A percentile compares a stretch with the other conserved stretches of the same genome.
Conservation (phyloP, 2,329 filamentous ascomycete species). For the Colletotrichum viniferum region DNA sequence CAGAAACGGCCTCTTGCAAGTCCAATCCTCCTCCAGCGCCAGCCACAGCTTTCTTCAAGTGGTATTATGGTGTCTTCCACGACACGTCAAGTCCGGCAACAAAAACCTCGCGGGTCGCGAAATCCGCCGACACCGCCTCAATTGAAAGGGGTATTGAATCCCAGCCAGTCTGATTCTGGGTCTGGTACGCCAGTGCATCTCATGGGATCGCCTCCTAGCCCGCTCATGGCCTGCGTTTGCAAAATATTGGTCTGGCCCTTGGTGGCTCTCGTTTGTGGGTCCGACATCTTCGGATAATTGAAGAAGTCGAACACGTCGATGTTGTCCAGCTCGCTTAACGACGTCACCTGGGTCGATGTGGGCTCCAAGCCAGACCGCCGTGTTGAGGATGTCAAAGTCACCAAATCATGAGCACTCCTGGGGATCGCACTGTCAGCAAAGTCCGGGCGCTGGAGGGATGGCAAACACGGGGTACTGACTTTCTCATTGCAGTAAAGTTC, state of each 20-base stretch:
- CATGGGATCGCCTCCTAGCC: constrained; percentile 24
- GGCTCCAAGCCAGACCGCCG: constrained; percentile 41
- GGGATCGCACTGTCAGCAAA: neutral
- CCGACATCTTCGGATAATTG: constrained; percentile 41
- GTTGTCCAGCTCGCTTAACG: constrained; percentile 44
- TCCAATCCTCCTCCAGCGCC: constrained; percentile 1
- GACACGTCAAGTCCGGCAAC: neutral
- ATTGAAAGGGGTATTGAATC: constrained; percentile 20
- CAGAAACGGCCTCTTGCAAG: constrained; percentile 9
- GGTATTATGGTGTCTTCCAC: neutral
- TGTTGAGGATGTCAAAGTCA: constrained; percentile 37
- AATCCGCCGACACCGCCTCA: neutral
- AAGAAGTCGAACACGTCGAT: constrained; percentile 52
- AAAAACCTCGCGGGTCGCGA: neutral
- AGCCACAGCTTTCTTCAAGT: neutral
- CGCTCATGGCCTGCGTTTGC: constrained; percentile 27
- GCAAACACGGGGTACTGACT: constrained; percentile 29
- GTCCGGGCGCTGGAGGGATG: neutral
- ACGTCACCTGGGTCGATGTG: constrained; percentile 41
- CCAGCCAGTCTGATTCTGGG: constrained; percentile 36
- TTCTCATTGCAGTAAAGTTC: constrained; percentile 43
- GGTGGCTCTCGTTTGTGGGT: constrained; percentile 12
- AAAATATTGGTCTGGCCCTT: constrained; percentile 28
- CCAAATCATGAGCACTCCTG: constrained; percentile 44
- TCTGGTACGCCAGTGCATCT: constrained; percentile 30